Evolutionary conservation across 768 basidiomycete genomes (phyloP).

Genomic region (Boletus rubescentipes): DNA sequence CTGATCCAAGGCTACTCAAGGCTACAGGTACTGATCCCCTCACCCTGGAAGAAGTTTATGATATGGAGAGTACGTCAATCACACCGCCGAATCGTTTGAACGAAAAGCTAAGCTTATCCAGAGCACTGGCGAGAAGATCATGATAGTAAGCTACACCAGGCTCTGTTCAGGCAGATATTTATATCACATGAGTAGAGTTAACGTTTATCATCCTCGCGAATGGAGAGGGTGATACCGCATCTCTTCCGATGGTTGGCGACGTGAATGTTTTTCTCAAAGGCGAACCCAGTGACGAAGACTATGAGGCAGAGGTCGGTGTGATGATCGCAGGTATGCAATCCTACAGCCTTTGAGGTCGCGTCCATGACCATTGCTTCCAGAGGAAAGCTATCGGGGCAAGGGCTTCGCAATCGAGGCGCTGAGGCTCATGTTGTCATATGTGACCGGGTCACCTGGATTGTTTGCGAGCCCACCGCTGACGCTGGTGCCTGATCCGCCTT

Average conservation of each 20-base stretch:
- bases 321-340: slow-evolving; percentile 80
- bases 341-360: not conserved
- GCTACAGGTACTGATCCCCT: slow-evolving; percentile 86
- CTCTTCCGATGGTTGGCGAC: slow-evolving; percentile 81
- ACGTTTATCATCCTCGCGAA: slow-evolving; percentile 84
- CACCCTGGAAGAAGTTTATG: slow-evolving; percentile 75
- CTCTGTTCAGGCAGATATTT: not conserved
- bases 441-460: slow-evolving; percentile 43
- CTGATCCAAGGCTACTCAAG: slow-evolving; percentile 62
- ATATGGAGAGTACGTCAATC: slow-evolving; percentile 74
- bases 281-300: slow-evolving; percentile 38
- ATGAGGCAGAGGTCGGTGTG: slow-evolving; percentile 83
- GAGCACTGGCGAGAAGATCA: slow-evolving; percentile 85
- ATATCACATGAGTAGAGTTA: slow-evolving; percentile 51
- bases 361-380: slow-evolving; percentile 37
- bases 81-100: not conserved
- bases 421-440: slow-evolving; percentile 66
- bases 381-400: slow-evolving; percentile 62
- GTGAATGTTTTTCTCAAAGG: slow-evolving; percentile 88
- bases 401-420: slow-evolving; percentile 66
- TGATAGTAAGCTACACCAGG: slow-evolving; percentile 53
- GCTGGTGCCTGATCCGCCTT: slow-evolving; percentile 27
- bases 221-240: slow-evolving; percentile 27
- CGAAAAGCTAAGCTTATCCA: slow-evolving; percentile 28
- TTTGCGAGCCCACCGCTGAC: slow-evolving; percentile 13